These are phyloP conservation scores for Phytophthora sp. DNA, from an alignment of 352 stramenopile genomes.

Conservation along the genomic window DNA sequence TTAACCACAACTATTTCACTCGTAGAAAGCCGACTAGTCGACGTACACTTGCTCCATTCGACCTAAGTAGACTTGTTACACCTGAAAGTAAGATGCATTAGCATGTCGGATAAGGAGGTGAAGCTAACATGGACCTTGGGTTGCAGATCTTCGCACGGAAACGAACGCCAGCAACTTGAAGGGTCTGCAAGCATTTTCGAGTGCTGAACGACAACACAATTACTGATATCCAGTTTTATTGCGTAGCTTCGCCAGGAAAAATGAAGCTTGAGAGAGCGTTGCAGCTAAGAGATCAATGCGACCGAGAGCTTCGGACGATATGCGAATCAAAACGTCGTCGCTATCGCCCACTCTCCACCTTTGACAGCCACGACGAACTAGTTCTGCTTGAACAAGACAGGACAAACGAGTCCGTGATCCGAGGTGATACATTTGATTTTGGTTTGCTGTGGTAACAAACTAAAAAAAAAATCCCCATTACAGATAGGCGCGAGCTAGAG, in stretches of 20 bases:
- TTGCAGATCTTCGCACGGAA: no score
- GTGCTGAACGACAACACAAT: no score
- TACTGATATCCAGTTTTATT: neutral
- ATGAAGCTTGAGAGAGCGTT: conserved; percentile 64
- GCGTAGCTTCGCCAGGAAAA: conserved; percentile 22
- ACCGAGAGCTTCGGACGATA: conserved; percentile 50
- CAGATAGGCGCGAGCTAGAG: conserved; percentile 66
- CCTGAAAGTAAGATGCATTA: neutral
- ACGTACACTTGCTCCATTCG: no score
- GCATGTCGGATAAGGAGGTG: neutral
- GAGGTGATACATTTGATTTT: conserved; percentile 27
- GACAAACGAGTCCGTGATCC: conserved; percentile 39
- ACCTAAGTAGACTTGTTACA: no score
- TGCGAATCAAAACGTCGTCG: conserved; percentile 46
- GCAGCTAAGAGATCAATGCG: conserved; percentile 56
- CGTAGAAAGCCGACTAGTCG: no score
- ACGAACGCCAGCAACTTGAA: neutral
- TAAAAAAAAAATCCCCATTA: neutral
- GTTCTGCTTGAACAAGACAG: conserved; percentile 41
- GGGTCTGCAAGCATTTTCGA: no score
- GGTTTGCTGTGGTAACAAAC: neutral
- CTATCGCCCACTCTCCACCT: conserved; percentile 12
- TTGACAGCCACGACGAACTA: conserved; percentile 32
- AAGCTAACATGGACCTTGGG: no score
- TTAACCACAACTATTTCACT: no score